phyloP scores from a whole-genome alignment of 1,284 basidiomycete species.

The Microbotryomycetes sp. region DNA sequence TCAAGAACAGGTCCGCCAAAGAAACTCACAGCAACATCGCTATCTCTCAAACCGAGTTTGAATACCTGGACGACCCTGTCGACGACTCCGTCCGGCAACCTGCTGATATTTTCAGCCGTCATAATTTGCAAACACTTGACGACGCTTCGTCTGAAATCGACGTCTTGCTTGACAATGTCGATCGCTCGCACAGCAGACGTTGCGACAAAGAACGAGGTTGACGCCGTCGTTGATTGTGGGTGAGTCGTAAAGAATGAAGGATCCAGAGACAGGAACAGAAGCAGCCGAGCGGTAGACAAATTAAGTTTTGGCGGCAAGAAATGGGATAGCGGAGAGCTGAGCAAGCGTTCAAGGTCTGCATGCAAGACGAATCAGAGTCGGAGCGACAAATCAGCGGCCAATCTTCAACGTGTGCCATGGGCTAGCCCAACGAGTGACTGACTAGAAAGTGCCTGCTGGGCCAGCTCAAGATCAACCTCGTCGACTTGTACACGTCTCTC shows the following conservation, averaged over 20 bases:
- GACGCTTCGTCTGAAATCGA: conserved; percentile 6
- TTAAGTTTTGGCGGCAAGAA: conserved; percentile 25
- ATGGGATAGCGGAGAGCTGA: conserved; percentile 10
- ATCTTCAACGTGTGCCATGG: background rate
- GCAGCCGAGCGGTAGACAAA: conserved; percentile 25
- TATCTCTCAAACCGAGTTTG: conserved; percentile 1
- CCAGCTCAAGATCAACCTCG: conserved; percentile 18
- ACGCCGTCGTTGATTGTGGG: conserved; percentile 6
- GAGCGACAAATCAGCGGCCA: background rate
- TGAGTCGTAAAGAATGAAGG: conserved; percentile 15
- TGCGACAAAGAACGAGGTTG: conserved; percentile 16
- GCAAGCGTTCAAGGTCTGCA: conserved; percentile 24
- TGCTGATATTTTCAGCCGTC: background rate
- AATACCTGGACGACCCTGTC: conserved; percentile 12
- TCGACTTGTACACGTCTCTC: conserved; percentile 7
- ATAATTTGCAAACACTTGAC: background rate
- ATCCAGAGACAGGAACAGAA: conserved; percentile 24
- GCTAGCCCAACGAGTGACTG: background rate
- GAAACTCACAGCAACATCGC: conserved; percentile 6
- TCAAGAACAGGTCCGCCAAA: too few relatives aligned
- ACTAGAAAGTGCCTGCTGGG: conserved; percentile 19
- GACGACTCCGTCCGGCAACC: background rate
- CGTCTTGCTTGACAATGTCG: conserved; percentile 14
- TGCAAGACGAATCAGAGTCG: background rate
- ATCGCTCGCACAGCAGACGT: conserved; percentile 1